These are phyloP conservation scores for Akanthomyces dipterigenus DNA, from an alignment of 2,329 filamentous ascomycete species.

Conservation along the genomic window DNA sequence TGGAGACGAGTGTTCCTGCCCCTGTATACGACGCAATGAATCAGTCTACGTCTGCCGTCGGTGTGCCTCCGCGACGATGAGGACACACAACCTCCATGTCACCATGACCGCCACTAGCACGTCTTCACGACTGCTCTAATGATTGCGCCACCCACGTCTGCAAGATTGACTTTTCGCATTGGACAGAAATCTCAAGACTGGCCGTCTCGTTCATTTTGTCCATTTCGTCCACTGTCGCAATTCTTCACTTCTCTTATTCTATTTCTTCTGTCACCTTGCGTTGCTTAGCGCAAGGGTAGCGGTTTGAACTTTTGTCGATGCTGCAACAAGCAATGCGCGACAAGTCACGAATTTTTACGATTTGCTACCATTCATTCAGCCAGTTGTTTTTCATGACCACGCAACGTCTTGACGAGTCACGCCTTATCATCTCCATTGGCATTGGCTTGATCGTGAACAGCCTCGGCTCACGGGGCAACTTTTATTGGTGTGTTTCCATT, in stretches of 20 bases:
- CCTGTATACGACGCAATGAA: conserved; percentile 44
- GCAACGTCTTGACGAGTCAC: conserved; percentile 10
- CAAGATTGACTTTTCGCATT: not conserved
- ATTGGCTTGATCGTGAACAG: not conserved
- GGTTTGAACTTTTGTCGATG: conserved; percentile 9
- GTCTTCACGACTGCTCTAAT: conserved; percentile 1
- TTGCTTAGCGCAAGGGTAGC: not conserved
- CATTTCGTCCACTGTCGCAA: conserved; percentile 1
- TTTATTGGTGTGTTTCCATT: conserved; percentile 19
- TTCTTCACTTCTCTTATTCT: conserved; percentile 1
- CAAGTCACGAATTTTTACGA: conserved; percentile 10
- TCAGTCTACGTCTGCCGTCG: conserved; percentile 39
- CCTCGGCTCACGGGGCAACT: not conserved
- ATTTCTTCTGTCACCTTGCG: conserved; percentile 6
- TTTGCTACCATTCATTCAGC: conserved; percentile 8
- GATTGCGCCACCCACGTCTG: not conserved
- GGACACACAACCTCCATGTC: not conserved
- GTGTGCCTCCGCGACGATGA: conserved; percentile 35
- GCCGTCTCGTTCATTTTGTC: conserved; percentile 1
- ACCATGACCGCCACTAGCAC: not conserved
- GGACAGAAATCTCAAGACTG: not conserved
- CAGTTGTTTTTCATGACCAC: not conserved
- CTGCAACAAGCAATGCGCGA: conserved; percentile 5
- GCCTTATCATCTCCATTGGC: not conserved
- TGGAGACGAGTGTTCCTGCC: conserved; percentile 49